phyloP scores from a whole-genome alignment of 2,329 filamentous ascomycete species.

The Huntiella omanensis region DNA sequence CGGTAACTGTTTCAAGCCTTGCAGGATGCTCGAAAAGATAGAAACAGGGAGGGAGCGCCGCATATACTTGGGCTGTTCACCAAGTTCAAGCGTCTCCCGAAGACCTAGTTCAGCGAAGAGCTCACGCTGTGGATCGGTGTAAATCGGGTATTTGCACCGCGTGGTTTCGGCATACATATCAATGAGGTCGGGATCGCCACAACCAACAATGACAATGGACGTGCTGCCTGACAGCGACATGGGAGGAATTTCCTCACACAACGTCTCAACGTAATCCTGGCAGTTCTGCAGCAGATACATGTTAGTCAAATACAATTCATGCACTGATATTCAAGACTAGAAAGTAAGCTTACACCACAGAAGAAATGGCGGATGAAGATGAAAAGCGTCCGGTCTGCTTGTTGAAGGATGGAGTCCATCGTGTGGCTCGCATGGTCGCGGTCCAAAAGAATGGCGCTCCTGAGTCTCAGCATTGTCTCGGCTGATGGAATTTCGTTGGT shows the following conservation, averaged over 20 bases:
- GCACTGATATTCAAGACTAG: background rate
- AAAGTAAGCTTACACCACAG: constrained; percentile 42
- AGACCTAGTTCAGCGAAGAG: constrained; percentile 53
- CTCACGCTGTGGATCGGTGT: constrained; percentile 50
- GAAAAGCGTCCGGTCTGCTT: constrained; percentile 40
- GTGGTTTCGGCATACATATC: constrained; percentile 44
- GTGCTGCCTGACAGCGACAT: constrained; percentile 34
- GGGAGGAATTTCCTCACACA: constrained; percentile 39
- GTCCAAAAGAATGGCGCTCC: constrained; percentile 40
- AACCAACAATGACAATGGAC: constrained; percentile 52
- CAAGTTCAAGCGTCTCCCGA: constrained; percentile 42
- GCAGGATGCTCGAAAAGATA: constrained; percentile 33
- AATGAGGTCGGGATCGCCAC: constrained; percentile 50
- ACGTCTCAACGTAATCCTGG: constrained; percentile 50
- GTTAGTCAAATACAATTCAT: background rate
- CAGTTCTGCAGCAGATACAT: constrained; percentile 35
- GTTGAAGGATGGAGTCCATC: constrained; percentile 44
- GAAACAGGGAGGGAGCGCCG: constrained; percentile 32
- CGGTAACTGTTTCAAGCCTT: constrained; percentile 39
- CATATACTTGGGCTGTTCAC: constrained; percentile 44
- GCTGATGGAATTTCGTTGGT: constrained; percentile 34
- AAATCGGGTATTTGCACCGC: constrained; percentile 52
- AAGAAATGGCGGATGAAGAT: constrained; percentile 68
- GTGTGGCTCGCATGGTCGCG: constrained; percentile 36
- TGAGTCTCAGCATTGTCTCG: constrained; percentile 30